Conservation (phyloP, 148 eudicot genomes). For the Hydrangea macrophylla region DNA sequence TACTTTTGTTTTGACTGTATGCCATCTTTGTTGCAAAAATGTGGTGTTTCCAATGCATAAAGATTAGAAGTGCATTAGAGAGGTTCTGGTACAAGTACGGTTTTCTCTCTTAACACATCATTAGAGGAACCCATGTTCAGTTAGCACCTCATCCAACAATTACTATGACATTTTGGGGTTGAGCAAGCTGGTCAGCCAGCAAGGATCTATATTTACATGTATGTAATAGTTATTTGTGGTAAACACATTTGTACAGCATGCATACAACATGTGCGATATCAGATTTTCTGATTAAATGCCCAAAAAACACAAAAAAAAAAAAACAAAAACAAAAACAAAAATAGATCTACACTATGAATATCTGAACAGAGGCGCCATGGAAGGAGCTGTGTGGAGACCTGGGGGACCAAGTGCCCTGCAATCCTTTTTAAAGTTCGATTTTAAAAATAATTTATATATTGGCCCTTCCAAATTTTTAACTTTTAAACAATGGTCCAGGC, state of each 20-base stretch:
- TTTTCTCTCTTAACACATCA: neutral
- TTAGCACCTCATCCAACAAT: neutral
- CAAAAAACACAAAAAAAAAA: neutral
- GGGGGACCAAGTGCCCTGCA: too few relatives aligned
- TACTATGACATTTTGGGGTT: neutral
- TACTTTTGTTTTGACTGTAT: neutral
- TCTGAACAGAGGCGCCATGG: too few relatives aligned
- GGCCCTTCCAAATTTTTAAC: too few relatives aligned
- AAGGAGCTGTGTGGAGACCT: too few relatives aligned
- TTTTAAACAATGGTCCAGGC: too few relatives aligned
- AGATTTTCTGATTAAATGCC: neutral
- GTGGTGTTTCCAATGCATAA: neutral
- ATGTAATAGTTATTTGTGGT: neutral
- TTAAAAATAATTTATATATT: too few relatives aligned
- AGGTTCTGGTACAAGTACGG: neutral
- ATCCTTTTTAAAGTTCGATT: too few relatives aligned
- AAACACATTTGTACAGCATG: neutral
- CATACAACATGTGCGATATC: neutral
- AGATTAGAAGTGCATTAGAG: slow-evolving; percentile 1
- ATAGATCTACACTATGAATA: too few relatives aligned
- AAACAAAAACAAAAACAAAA: too few relatives aligned
- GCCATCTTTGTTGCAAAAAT: neutral
- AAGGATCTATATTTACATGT: neutral
- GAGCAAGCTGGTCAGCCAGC: neutral
- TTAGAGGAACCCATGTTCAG: neutral